These are phyloP conservation scores for Aspergillus sp. DNA, from an alignment of 2,329 filamentous ascomycete genomes.

Conservation along the genomic window DNA sequence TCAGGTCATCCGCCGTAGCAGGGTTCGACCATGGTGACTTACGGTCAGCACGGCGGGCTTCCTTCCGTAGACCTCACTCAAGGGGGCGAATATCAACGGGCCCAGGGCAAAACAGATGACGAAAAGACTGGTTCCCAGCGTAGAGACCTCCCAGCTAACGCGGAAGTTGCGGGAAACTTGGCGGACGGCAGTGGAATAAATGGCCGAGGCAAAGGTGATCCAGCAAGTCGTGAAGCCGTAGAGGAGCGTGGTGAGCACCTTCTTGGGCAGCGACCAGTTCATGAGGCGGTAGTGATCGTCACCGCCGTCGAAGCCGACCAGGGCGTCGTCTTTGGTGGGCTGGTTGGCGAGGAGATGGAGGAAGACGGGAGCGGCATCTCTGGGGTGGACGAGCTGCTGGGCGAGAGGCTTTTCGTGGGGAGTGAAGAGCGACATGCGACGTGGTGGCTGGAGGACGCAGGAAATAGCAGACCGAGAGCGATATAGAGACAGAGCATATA, in stretches of 20 bases:
- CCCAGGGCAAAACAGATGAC: slow-evolving; percentile 44
- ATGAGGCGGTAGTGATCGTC: slow-evolving; percentile 57
- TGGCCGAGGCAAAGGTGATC: slow-evolving; percentile 31
- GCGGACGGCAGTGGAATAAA: slow-evolving; percentile 45
- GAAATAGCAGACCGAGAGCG: too few species aligned
- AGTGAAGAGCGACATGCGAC: too few species aligned
- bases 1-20: not conserved
- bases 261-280: slow-evolving; percentile 61
- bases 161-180: slow-evolving; percentile 39
- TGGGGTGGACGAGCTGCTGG: too few species aligned
- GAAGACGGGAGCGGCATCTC: not conserved
- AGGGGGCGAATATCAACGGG: slow-evolving; percentile 48
- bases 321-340: not conserved
- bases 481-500: too few species aligned
- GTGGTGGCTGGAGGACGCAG: too few species aligned
- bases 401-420: too few species aligned
- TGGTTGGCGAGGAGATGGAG: not conserved
- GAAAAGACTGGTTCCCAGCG: slow-evolving; percentile 31
- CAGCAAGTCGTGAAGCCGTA: slow-evolving; percentile 51
- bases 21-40: not conserved
- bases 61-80: slow-evolving; percentile 43
- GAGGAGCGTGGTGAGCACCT: slow-evolving; percentile 51
- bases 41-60: slow-evolving; percentile 39
- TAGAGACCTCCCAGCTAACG: slow-evolving; percentile 27
- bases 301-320: slow-evolving; percentile 56